phyloP scores from a whole-genome alignment of 768 basidiomycete genomes.

The Lentinula boryana region DNA sequence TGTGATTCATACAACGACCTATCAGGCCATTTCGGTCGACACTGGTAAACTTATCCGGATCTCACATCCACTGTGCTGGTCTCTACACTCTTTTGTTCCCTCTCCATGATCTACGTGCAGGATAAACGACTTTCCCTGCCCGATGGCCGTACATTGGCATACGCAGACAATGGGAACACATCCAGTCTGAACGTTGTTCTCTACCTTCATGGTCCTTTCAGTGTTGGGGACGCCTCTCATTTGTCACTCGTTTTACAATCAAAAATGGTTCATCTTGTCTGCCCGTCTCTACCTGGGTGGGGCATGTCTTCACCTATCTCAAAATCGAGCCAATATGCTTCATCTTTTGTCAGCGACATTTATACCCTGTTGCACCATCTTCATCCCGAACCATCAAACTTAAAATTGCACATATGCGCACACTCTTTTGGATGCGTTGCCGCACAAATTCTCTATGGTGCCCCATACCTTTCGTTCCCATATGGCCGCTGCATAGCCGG shows the following conservation, averaged over 20 bases:
- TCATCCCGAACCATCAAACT: slow-evolving; percentile 32
- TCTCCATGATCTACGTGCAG: slow-evolving; percentile 22
- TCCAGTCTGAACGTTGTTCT: slow-evolving; percentile 43
- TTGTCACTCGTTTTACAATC: slow-evolving; percentile 28
- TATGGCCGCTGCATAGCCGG: slow-evolving; percentile 39
- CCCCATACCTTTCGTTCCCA: slow-evolving; percentile 45
- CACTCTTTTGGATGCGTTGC: slow-evolving; percentile 49
- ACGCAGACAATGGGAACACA: slow-evolving; percentile 45
- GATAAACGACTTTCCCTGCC: slow-evolving; percentile 32
- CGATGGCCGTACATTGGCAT: slow-evolving; percentile 46
- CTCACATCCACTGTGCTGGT: not conserved
- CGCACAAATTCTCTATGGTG: slow-evolving; percentile 53
- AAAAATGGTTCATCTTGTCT: slow-evolving; percentile 37
- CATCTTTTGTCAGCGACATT: slow-evolving; percentile 37
- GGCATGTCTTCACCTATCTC: slow-evolving; percentile 42
- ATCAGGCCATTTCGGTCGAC: not conserved
- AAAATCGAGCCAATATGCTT: slow-evolving; percentile 27
- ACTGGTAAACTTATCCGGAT: not conserved
- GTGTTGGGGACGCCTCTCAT: slow-evolving; percentile 36
- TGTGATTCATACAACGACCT: not conserved
- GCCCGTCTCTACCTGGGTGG: slow-evolving; percentile 56
- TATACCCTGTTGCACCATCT: slow-evolving; percentile 42
- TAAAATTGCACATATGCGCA: slow-evolving; percentile 45
- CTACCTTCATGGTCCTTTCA: slow-evolving; percentile 52
- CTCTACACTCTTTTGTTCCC: not conserved